Percentiles rank a stretch among this genome's conserved stretches.
phyloP scores from a whole-genome alignment of 805 yeast genomes.

The Yarrowia hollandica region DNA sequence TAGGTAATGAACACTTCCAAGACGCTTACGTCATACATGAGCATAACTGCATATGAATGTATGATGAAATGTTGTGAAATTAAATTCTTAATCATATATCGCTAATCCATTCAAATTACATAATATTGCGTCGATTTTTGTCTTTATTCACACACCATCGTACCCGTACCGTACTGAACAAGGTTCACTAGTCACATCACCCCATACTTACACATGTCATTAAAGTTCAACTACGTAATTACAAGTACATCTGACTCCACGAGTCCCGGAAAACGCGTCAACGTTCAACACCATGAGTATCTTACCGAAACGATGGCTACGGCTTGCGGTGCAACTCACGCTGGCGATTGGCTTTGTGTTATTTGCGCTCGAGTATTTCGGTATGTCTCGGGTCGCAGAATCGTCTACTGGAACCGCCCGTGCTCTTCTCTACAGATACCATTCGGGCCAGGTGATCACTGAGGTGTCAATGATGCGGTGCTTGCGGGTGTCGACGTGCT shows the following conservation, averaged over 20 bases:
- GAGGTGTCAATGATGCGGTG: constrained; percentile 6
- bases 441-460: constrained; percentile 4
- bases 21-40: too few relatives aligned
- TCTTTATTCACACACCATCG: too few relatives aligned
- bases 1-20: too few relatives aligned
- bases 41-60: too few relatives aligned
- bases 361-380: background rate
- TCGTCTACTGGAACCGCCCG: background rate
- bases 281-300: background rate
- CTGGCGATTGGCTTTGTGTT: constrained; percentile 1
- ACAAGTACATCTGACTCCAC: background rate
- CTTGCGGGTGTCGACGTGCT: background rate
- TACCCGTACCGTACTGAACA: too few relatives aligned
- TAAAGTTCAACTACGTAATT: background rate
- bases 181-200: too few relatives aligned
- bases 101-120: too few relatives aligned
- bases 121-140: too few relatives aligned
- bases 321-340: constrained; percentile 9
- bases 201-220: too few relatives aligned
- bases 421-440: background rate
- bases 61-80: too few relatives aligned
- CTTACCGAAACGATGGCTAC: constrained; percentile 13
- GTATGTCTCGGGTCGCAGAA: background rate
- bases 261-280: too few relatives aligned
- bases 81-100: too few relatives aligned